Percentiles rank a stretch among this genome's conserved stretches.
Conservation (phyloP, 1,139 yeast genomes). For the Geotrichum bryndzae region DNA sequence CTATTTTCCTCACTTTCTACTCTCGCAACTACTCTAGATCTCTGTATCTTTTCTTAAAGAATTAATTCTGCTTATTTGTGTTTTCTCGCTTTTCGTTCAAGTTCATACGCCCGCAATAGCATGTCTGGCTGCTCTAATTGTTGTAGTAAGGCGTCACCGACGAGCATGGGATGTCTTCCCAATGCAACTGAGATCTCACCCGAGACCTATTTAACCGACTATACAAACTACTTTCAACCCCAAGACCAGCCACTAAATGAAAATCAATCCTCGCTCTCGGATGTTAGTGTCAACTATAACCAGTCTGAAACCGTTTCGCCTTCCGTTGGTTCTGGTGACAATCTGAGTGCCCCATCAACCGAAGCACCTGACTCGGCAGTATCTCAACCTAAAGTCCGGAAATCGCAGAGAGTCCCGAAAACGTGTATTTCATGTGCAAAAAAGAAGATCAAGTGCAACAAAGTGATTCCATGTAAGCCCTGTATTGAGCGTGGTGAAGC, state of each 20-base stretch:
- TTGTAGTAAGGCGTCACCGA: neutral
- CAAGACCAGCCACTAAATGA: neutral
- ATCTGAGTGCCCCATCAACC: neutral
- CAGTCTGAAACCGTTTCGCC: neutral
- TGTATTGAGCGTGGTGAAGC: constrained; percentile 22
- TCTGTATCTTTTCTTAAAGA: no score
- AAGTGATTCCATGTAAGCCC: constrained; percentile 21
- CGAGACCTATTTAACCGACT: neutral
- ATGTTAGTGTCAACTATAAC: neutral
- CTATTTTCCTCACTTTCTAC: no score
- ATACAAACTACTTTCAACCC: neutral
- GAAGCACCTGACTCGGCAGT: neutral
- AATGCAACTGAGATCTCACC: neutral
- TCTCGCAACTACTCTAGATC: no score
- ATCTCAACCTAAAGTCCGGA: constrained; percentile 3
- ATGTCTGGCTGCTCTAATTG: neutral
- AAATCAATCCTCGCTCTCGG: neutral
- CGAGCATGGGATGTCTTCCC: neutral
- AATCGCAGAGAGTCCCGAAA: constrained; percentile 22
- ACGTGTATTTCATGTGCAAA: constrained; percentile 20
- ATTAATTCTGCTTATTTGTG: no score
- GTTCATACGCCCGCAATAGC: neutral
- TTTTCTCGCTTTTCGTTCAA: neutral
- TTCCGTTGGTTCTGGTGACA: neutral
- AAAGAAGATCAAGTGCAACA: constrained; percentile 23